Evolutionary conservation across 2,329 filamentous ascomycete species (phyloP).

Genomic region (Zasmidium angulare): DNA sequence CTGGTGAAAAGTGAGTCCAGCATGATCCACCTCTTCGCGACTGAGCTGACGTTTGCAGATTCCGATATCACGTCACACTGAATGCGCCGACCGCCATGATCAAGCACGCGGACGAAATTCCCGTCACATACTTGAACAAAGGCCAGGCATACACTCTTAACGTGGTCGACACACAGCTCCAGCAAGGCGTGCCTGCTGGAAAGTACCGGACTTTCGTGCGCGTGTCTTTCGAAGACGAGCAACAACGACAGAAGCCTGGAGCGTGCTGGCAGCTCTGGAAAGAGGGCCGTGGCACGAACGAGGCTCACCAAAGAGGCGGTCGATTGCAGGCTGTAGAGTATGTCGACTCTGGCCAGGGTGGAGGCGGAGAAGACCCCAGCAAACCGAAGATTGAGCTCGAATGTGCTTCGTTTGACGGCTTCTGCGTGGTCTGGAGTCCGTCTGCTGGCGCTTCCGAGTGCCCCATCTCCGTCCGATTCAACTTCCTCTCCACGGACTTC

Average conservation of each 20-base stretch:
- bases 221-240: slow-evolving; percentile 96
- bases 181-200: slow-evolving; percentile 59
- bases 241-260: slow-evolving; percentile 79
- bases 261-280: slow-evolving; percentile 93
- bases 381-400: slow-evolving; percentile 52
- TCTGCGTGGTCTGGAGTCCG: slow-evolving; percentile 75
- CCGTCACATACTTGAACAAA: slow-evolving; percentile 97
- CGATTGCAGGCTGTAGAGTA: slow-evolving; percentile 94
- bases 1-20: slow-evolving; percentile 49
- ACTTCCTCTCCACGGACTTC: slow-evolving; percentile 97
- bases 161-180: slow-evolving; percentile 72
- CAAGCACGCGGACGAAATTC: slow-evolving; percentile 83
- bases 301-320: slow-evolving; percentile 89
- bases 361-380: slow-evolving; percentile 51
- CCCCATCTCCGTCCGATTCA: slow-evolving; percentile 88
- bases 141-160: slow-evolving; percentile 90
- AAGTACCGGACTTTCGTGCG: slow-evolving; percentile 88
- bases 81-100: slow-evolving; percentile 97
- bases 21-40: neutral
- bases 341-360: slow-evolving; percentile 64
- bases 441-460: slow-evolving; percentile 76
- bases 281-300: slow-evolving; percentile 90
- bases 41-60: slow-evolving; percentile 50
- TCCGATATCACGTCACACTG: slow-evolving; percentile 84
- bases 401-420: slow-evolving; percentile 83